Conservation (phyloP, 129 eudicot species). For the Gnaphalium uliginosum region DNA sequence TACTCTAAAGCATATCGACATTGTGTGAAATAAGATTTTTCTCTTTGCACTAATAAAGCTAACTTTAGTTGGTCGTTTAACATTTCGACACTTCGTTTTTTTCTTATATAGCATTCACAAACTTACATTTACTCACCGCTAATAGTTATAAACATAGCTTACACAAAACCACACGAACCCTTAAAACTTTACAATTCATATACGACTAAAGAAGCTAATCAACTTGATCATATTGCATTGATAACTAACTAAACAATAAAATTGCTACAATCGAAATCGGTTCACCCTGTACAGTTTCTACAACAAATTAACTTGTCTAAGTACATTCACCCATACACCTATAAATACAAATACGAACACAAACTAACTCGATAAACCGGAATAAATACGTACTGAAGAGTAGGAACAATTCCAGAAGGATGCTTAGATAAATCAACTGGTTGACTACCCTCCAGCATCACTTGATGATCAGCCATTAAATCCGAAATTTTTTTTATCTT, state of each 20-base stretch:
- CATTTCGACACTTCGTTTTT: background rate
- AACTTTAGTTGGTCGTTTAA: background rate
- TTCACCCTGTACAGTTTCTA: background rate
- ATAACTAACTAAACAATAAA: background rate
- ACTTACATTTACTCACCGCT: background rate
- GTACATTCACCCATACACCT: background rate
- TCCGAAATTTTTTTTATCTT: background rate
- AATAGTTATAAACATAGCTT: background rate
- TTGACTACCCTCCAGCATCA: conserved; percentile 57
- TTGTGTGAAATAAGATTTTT: background rate
- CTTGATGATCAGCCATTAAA: conserved; percentile 72
- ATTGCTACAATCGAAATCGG: background rate
- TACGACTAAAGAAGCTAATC: background rate
- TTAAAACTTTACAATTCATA: background rate
- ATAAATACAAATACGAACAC: background rate
- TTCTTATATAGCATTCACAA: background rate
- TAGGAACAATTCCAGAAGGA: conserved; percentile 80
- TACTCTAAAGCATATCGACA: background rate
- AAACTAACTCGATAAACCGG: background rate
- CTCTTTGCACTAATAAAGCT: no score
- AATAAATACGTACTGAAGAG: conserved; percentile 57
- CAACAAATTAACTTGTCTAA: background rate
- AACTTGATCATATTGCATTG: background rate
- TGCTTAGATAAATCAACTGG: conserved; percentile 74
- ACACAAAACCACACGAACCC: background rate